Conservation (phyloP, 306 rosid species). For the Lathyrus sativus region DNA sequence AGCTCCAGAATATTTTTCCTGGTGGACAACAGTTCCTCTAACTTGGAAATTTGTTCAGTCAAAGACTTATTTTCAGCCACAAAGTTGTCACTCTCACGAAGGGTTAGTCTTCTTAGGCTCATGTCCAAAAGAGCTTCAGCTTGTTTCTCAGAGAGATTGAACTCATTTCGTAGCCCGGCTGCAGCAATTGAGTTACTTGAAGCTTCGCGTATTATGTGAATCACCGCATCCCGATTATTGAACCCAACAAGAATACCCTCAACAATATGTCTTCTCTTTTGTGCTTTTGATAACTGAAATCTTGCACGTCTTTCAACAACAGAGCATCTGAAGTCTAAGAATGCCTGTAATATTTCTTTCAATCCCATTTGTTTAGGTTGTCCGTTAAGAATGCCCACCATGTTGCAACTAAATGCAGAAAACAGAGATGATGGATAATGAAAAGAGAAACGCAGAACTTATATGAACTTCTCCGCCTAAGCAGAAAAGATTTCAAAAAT, state of each 20-base stretch:
- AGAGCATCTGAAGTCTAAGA: conserved; percentile 88
- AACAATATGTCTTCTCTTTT: conserved; percentile 78
- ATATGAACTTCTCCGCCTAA: too few species aligned
- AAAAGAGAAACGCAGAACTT: too few species aligned
- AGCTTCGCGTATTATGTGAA: conserved; percentile 65
- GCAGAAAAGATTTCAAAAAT: too few species aligned
- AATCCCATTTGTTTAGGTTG: too few species aligned
- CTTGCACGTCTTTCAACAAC: conserved; percentile 89
- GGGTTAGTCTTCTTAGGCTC: conserved; percentile 76
- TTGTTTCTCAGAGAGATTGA: conserved; percentile 85
- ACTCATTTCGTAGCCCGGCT: conserved; percentile 63
- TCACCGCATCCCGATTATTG: conserved; percentile 82
- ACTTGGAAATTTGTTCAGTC: conserved; percentile 70
- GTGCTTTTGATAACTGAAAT: conserved; percentile 83
- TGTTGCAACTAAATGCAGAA: too few species aligned
- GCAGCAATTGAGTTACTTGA: conserved; percentile 73
- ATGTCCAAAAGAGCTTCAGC: conserved; percentile 95
- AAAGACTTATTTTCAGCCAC: conserved; percentile 72
- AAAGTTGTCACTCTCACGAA: conserved; percentile 81
- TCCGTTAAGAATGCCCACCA: too few species aligned
- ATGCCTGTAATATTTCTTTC: too few species aligned
- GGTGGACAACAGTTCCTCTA: conserved; percentile 85
- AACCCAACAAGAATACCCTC: conserved; percentile 93
- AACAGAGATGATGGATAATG: too few species aligned
- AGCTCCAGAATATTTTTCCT: conserved; percentile 75